phyloP scores from a whole-genome alignment of 345 rosid genomes.

The Aquilaria malaccensis region DNA sequence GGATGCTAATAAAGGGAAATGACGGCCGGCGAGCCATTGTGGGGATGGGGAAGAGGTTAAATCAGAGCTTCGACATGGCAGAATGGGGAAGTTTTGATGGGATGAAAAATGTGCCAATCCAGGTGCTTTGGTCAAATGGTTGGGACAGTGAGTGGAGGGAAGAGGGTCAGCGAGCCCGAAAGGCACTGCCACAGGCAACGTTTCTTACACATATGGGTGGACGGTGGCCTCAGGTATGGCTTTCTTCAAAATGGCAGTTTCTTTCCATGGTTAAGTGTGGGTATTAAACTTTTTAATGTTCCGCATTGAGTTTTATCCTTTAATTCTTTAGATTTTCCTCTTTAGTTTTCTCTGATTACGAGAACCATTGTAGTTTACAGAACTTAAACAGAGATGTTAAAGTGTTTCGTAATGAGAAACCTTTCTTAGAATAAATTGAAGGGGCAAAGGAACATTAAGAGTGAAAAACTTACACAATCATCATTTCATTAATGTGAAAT shows the following conservation, averaged over 20 bases:
- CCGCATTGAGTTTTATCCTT: neutral
- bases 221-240: constrained; percentile 89
- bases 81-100: constrained; percentile 70
- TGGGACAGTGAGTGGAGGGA: constrained; percentile 66
- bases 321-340: neutral
- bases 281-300: neutral
- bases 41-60: constrained; percentile 52
- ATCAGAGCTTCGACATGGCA: constrained; percentile 63
- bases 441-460: no score
- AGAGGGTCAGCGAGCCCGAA: constrained; percentile 48
- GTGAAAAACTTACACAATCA: no score
- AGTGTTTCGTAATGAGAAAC: no score
- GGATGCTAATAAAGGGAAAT: constrained; percentile 65
- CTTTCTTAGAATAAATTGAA: no score
- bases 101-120: constrained; percentile 56
- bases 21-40: constrained; percentile 61
- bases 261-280: neutral
- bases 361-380: no score
- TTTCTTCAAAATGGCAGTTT: constrained; percentile 1
- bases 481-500: no score
- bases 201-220: constrained; percentile 64
- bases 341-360: neutral
- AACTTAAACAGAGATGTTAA: no score
- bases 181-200: constrained; percentile 70
- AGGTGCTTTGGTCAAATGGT: constrained; percentile 66